Percentiles rank a stretch among this genome's conserved stretches.
Evolutionary conservation across 2,329 filamentous ascomycete species (phyloP).

Genomic region (Elsinoe necatrix): DNA sequence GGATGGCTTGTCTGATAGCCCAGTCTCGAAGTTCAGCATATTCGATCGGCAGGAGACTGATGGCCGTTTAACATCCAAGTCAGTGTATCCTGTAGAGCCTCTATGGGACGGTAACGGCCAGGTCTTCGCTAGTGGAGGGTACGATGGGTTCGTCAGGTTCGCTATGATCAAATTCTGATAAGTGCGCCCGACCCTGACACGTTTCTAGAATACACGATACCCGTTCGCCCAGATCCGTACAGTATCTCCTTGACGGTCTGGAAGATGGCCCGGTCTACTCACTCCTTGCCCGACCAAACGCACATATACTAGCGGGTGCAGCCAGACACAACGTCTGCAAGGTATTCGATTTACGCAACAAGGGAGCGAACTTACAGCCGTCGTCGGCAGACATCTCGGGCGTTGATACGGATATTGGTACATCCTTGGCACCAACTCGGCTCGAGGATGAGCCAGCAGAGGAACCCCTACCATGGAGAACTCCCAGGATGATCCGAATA

Average conservation of each 20-base stretch:
- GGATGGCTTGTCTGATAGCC: constrained; percentile 33
- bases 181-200: not conserved
- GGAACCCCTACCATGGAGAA: not conserved
- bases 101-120: constrained; percentile 32
- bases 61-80: constrained; percentile 27
- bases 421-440: not conserved
- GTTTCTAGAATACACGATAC: constrained; percentile 47
- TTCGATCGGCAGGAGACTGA: constrained; percentile 19
- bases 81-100: constrained; percentile 38
- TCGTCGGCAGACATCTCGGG: constrained; percentile 21
- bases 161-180: not conserved
- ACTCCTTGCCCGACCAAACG: constrained; percentile 47
- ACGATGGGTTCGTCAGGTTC: constrained; percentile 42
- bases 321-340: constrained; percentile 52
- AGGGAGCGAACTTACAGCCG: constrained; percentile 35
- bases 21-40: constrained; percentile 34
- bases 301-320: constrained; percentile 50
- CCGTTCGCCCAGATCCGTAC: constrained; percentile 34
- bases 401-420: not conserved
- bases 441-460: not conserved
- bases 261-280: constrained; percentile 53
- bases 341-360: constrained; percentile 53
- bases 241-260: constrained; percentile 46
- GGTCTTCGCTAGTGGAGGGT: constrained; percentile 52
- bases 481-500: not conserved